Conservation (phyloP, 306 rosid genomes). For the Amphicarpaea edgeworthii region DNA sequence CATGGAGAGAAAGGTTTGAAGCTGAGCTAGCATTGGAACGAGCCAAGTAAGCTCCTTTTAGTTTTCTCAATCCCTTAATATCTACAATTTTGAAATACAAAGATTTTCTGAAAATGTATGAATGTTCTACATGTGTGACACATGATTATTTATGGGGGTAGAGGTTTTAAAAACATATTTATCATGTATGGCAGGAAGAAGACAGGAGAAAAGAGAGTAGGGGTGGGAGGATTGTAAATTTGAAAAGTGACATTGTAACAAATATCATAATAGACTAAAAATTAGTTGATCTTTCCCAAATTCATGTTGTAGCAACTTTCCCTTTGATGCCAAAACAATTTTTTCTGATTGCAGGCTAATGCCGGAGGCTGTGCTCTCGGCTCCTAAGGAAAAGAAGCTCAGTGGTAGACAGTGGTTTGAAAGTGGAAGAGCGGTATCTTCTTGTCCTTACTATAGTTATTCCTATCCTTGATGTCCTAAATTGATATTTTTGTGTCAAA, state of each 20-base stretch:
- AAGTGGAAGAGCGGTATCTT: constrained; percentile 82
- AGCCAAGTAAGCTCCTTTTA: constrained; percentile 85
- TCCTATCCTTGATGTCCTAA: constrained; percentile 27
- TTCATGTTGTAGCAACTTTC: constrained; percentile 18
- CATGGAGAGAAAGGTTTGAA: constrained; percentile 99
- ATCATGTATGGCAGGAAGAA: constrained; percentile 10
- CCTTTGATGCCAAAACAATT: constrained; percentile 35
- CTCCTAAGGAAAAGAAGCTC: constrained; percentile 94
- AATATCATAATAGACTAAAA: constrained; percentile 15
- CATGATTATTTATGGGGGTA: constrained; percentile 28
- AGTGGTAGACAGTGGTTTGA: constrained; percentile 98
- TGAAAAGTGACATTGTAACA: constrained; percentile 16
- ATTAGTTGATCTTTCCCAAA: constrained; percentile 27
- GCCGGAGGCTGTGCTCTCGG: constrained; percentile 91
- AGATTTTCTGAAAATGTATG: constrained; percentile 19
- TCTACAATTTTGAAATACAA: constrained; percentile 31
- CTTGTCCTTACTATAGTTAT: constrained; percentile 18
- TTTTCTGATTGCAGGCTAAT: constrained; percentile 73
- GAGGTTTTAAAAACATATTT: constrained; percentile 13
- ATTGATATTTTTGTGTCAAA: neutral
- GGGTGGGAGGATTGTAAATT: constrained; percentile 30
- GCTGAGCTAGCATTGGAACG: constrained; percentile 97
- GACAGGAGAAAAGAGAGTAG: neutral
- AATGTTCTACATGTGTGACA: constrained; percentile 28
- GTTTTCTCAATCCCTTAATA: constrained; percentile 23